Base-by-base conservation (phyloP, 2,329 filamentous ascomycete genomes). In the Microdochium trichocladiopsis region DNA sequence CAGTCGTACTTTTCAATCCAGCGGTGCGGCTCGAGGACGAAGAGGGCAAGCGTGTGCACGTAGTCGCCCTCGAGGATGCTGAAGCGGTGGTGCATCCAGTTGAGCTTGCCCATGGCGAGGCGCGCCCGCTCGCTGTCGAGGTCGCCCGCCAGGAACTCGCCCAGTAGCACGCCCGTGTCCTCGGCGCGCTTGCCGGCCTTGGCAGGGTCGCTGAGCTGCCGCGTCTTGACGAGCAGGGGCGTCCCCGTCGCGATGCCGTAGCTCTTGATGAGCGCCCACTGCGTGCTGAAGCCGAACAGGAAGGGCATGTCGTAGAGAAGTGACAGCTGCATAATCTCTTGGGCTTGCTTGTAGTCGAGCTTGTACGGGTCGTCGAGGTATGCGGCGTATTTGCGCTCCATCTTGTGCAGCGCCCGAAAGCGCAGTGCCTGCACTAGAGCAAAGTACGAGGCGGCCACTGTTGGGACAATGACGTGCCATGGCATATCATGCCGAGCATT, bases 1-100 rank as follows among this genome's bases (percentile, higher is more conserved):
- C 60, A 62, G 24, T 61, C 58, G 52, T 58, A 60, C 22, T 53
- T 55, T 16, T 58, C 57, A 51, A 62, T 55, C 60, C 60, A 62
- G 45, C 56, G 52, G 43, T 53, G 50, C 33, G 60, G 59, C 54
- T 62, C 60, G 31, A 60, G 56, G 37, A 61, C 57, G 51, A 62
- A 61, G 33, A 62, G 57, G 2, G 56, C 55, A 3, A 62, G 54
- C 21, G 60, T 62, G 53, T 62, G 57, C 48, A 60, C 52, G 51
- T 60, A 57, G 48, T 62, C 59, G 11, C 11, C 47, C 18, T 53
- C 43, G 18, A 28, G 41, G 48, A 62, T 56, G 22, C 52, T 53
- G 52, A 60, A 60, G 43, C 60, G 56, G 8, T 31, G 51, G 51
- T 62, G 60, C 50, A 62, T 31, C 57, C 57, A 62, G 48, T 62